Percentiles rank a stretch among this genome's conserved stretches.
Conservation (phyloP, 2,329 filamentous ascomycete genomes). For the Trichoderma atrobrunneum region DNA sequence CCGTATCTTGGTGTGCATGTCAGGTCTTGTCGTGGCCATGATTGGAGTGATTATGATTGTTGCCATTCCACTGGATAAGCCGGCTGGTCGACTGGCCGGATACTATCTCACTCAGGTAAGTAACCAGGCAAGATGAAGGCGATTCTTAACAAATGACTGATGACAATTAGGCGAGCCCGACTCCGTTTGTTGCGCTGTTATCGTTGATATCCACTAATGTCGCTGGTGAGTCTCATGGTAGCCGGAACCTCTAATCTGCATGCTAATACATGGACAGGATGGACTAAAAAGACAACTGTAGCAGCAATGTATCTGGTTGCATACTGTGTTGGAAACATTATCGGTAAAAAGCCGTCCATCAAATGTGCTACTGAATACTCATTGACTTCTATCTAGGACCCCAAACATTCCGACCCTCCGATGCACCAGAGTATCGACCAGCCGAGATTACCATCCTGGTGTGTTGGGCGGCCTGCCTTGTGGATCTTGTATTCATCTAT, state of each 20-base stretch:
- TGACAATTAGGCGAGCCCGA: neutral
- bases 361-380: neutral
- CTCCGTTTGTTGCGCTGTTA: conserved; percentile 41
- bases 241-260: no score
- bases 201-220: conserved; percentile 33
- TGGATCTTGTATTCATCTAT: conserved; percentile 60
- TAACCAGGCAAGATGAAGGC: conserved; percentile 29
- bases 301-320: conserved; percentile 47
- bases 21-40: conserved; percentile 27
- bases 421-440: conserved; percentile 58
- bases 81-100: conserved; percentile 51
- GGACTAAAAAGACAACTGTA: conserved; percentile 53
- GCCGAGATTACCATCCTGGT: conserved; percentile 63
- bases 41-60: conserved; percentile 34
- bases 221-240: conserved; percentile 27
- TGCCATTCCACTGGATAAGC: conserved; percentile 40
- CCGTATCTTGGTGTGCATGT: conserved; percentile 18
- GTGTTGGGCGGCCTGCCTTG: conserved; percentile 52
- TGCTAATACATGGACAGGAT: conserved; percentile 34
- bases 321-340: conserved; percentile 55
- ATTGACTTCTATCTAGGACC: conserved; percentile 38
- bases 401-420: conserved; percentile 54
- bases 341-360: conserved; percentile 38
- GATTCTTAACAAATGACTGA: neutral
- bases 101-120: conserved; percentile 52